A percentile compares a stretch with the other conserved stretches of the same genome.
These are phyloP conservation scores for Tuber microsphaerosporum DNA, from an alignment of 495 filamentous ascomycete genomes.

Conservation along the genomic window DNA sequence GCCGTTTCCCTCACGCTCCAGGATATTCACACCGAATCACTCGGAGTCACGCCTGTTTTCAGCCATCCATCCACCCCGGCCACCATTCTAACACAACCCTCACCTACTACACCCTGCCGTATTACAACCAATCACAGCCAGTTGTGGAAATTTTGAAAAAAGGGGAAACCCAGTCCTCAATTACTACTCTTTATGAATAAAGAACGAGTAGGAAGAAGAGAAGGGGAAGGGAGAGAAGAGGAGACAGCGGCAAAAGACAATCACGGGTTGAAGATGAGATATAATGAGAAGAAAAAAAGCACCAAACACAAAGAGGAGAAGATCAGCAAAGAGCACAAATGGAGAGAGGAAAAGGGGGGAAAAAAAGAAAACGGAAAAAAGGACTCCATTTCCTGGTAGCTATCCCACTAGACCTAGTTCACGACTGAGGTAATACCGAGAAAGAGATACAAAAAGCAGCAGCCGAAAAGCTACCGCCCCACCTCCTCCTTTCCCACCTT, in stretches of 20 bases:
- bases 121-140: not conserved
- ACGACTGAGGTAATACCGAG: not conserved
- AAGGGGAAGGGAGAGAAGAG: not conserved
- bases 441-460: not conserved
- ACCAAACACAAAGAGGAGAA: not conserved
- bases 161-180: not conserved
- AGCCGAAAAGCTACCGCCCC: not conserved
- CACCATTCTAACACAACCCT: no score
- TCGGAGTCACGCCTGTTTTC: not conserved
- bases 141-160: not conserved
- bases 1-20: not conserved
- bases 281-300: not conserved
- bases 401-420: not conserved
- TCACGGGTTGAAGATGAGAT: not conserved
- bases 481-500: not conserved
- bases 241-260: not conserved
- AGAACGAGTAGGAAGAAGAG: not conserved
- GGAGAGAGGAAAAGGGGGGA: not conserved
- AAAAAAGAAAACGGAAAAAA: not conserved
- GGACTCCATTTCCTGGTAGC: not conserved
- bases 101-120: not conserved
- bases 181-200: not conserved
- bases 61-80: not conserved
- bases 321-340: not conserved
- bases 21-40: not conserved